These are phyloP conservation scores for Schwanniomyces occidentalis DNA, from an alignment of 805 yeast species.

Conservation along the genomic window DNA sequence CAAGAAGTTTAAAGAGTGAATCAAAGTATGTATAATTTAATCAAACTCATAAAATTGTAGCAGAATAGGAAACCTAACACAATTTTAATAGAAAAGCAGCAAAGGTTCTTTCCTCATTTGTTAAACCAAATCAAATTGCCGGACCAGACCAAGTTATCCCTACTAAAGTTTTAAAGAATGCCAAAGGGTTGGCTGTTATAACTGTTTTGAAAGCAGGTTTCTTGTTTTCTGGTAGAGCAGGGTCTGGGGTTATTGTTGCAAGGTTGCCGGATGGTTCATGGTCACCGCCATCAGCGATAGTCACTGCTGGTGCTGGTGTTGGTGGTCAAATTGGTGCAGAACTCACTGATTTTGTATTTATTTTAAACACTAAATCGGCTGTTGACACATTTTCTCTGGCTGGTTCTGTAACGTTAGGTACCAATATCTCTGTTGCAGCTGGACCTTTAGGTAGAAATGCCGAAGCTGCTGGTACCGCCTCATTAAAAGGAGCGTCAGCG, in stretches of 20 bases:
- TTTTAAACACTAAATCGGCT: conserved; percentile 81
- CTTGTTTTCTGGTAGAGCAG: conserved; percentile 94
- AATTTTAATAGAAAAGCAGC: conserved; percentile 74
- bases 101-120: conserved; percentile 80
- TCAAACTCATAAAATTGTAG: background rate
- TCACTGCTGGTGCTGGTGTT: conserved; percentile 97
- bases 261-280: conserved; percentile 92
- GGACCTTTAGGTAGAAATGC: conserved; percentile 98
- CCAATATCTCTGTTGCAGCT: conserved; percentile 92
- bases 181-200: conserved; percentile 88
- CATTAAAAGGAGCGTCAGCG: conserved; percentile 83
- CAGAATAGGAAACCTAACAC: conserved; percentile 20
- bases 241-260: conserved; percentile 94
- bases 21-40: conserved; percentile 60
- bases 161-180: conserved; percentile 79
- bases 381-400: conserved; percentile 91
- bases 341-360: conserved; percentile 92
- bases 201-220: conserved; percentile 98
- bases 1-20: conserved; percentile 84
- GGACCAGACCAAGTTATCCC: conserved; percentile 92
- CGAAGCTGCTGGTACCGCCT: conserved; percentile 95
- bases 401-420: conserved; percentile 94
- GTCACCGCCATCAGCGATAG: conserved; percentile 97
- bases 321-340: conserved; percentile 98
- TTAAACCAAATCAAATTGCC: conserved; percentile 90